Percentiles rank a stretch among this genome's conserved stretches.
These are phyloP conservation scores for Plenodomus lindquistii DNA, from an alignment of 2,329 filamentous ascomycete species.

Conservation along the genomic window DNA sequence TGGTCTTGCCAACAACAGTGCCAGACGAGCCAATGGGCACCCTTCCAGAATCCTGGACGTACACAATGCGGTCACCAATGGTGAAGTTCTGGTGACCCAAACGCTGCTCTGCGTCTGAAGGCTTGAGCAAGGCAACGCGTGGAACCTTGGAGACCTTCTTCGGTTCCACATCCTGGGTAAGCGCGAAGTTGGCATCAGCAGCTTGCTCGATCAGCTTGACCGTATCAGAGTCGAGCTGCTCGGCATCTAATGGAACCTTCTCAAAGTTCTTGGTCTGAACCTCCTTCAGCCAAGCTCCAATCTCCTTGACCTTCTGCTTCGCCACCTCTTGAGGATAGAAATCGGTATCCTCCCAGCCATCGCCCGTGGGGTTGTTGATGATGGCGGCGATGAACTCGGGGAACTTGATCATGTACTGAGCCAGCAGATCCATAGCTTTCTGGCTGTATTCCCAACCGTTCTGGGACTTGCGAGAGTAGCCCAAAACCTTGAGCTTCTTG, in stretches of 20 bases:
- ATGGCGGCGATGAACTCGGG: constrained; percentile 94
- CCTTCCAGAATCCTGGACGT: constrained; percentile 89
- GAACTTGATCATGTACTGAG: constrained; percentile 89
- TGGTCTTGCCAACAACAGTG: constrained; percentile 92
- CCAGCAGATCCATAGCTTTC: constrained; percentile 77
- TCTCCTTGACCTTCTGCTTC: constrained; percentile 84
- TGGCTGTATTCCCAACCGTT: constrained; percentile 96
- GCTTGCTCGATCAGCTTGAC: constrained; percentile 79
- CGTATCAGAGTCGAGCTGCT: constrained; percentile 90
- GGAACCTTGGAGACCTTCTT: constrained; percentile 81
- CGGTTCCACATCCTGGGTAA: constrained; percentile 51
- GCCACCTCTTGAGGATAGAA: constrained; percentile 79
- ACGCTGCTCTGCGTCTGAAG: constrained; percentile 92
- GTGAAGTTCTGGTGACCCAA: constrained; percentile 81
- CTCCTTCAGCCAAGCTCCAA: constrained; percentile 88
- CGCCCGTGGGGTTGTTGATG: constrained; percentile 80
- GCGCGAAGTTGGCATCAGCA: constrained; percentile 60
- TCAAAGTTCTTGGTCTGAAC: constrained; percentile 92
- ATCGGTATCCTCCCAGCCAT: constrained; percentile 81
- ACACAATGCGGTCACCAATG: constrained; percentile 89
- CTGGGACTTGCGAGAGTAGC: constrained; percentile 84
- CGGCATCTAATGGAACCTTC: constrained; percentile 91
- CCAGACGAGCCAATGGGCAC: constrained; percentile 91
- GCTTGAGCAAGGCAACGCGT: constrained; percentile 84
- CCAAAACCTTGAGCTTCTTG: constrained; percentile 92